Evolutionary conservation across 768 basidiomycete genomes (phyloP).

Genomic region (Tephrocybe sp.): DNA sequence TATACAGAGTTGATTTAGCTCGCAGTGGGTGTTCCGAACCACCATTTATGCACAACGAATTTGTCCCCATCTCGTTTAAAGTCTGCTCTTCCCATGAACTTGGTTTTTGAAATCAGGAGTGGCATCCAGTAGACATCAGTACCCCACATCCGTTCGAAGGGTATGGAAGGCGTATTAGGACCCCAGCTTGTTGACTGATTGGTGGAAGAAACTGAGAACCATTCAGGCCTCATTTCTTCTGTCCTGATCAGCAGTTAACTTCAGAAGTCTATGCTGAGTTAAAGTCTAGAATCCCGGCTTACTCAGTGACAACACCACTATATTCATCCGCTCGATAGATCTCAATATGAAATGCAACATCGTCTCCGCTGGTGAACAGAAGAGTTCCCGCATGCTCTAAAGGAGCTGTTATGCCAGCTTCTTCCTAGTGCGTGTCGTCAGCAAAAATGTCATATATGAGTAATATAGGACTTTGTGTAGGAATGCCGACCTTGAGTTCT

Average conservation of each 20-base stretch:
- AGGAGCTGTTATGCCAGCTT: constrained; percentile 69
- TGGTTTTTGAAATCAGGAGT: constrained; percentile 41
- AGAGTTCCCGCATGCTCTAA: constrained; percentile 64
- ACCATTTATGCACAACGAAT: constrained; percentile 40
- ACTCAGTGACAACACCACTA: constrained; percentile 66
- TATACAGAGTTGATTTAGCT: constrained; percentile 1
- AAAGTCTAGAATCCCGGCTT: too few species aligned
- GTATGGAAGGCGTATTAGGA: constrained; percentile 40
- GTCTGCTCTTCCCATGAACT: constrained; percentile 46
- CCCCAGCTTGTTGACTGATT: neutral
- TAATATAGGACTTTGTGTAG: neutral
- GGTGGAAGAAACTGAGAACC: constrained; percentile 51
- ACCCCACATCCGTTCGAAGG: constrained; percentile 59
- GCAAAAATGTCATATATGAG: neutral
- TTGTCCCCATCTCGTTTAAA: constrained; percentile 32
- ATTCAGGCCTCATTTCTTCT: constrained; percentile 85
- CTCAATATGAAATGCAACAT: constrained; percentile 69
- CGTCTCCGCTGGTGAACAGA: constrained; percentile 55
- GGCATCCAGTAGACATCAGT: constrained; percentile 72
- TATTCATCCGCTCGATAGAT: constrained; percentile 66
- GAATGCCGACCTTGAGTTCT: constrained; percentile 56
- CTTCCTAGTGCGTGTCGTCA: constrained; percentile 53
- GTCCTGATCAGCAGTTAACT: constrained; percentile 44
- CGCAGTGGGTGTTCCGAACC: constrained; percentile 32
- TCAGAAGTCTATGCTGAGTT: too few species aligned